phyloP scores from a whole-genome alignment of 2,329 filamentous ascomycete genomes.

The Massarina eburnea region DNA sequence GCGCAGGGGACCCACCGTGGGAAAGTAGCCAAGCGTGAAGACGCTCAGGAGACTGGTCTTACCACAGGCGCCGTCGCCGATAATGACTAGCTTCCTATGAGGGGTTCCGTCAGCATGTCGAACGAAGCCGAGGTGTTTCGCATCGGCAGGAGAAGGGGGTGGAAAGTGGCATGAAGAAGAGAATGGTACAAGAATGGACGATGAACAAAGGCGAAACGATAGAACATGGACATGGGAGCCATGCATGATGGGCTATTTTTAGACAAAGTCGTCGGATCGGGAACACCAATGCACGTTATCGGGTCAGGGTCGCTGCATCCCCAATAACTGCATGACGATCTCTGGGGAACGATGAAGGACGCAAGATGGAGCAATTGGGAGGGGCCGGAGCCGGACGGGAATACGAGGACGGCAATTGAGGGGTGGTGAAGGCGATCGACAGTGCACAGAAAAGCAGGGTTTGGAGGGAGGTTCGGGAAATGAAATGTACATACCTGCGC shows the following conservation, averaged over 20 bases:
- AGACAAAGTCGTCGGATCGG: conserved; percentile 37
- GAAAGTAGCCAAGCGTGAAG: conserved; percentile 97
- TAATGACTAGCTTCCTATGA: conserved; percentile 89
- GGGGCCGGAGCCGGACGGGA: background rate
- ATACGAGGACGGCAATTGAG: conserved; percentile 3
- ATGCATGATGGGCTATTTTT: conserved; percentile 40
- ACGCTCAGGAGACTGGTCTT: conserved; percentile 97
- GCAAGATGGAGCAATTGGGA: background rate
- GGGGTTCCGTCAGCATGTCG: too few species aligned
- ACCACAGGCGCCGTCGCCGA: conserved; percentile 95
- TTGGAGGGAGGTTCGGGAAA: conserved; percentile 8
- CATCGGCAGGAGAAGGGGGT: conserved; percentile 20
- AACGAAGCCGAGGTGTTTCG: too few species aligned
- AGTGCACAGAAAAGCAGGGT: background rate
- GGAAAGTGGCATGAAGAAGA: conserved; percentile 5
- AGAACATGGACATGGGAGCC: conserved; percentile 36
- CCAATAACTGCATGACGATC: conserved; percentile 22
- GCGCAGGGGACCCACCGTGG: conserved; percentile 69
- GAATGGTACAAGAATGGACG: conserved; percentile 16
- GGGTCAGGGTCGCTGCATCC: conserved; percentile 28
- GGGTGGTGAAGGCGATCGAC: background rate
- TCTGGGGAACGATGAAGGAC: conserved; percentile 4
- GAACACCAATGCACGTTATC: conserved; percentile 44
- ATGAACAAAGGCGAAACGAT: conserved; percentile 33
- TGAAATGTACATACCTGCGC: conserved; percentile 60